Evolutionary conservation across 2,329 filamentous ascomycete species (phyloP).

Genomic region (Atkinsonella texensis): DNA sequence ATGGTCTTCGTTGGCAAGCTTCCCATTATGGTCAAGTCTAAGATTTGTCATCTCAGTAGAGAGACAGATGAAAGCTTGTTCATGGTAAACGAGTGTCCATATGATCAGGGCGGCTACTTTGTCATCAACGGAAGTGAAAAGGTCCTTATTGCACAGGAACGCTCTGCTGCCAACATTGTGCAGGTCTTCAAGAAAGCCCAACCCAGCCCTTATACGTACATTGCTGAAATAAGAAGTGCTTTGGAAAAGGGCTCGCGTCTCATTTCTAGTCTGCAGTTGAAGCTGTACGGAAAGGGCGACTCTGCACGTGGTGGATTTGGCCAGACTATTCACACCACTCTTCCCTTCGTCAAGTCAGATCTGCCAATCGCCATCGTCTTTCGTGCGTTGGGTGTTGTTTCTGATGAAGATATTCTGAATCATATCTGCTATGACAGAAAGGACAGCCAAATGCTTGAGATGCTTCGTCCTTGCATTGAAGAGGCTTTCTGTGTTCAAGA

Average conservation of each 20-base stretch:
- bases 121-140: conserved; percentile 99
- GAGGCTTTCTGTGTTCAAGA: conserved; percentile 96
- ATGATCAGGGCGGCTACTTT: conserved; percentile 97
- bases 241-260: conserved; percentile 92
- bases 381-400: conserved; percentile 87
- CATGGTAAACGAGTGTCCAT: conserved; percentile 89
- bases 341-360: conserved; percentile 90
- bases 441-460: conserved; percentile 94
- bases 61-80: conserved; percentile 80
- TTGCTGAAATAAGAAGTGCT: conserved; percentile 91
- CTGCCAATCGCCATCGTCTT: conserved; percentile 94
- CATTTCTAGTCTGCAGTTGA: conserved; percentile 85
- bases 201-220: conserved; percentile 84
- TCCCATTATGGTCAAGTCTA: conserved; percentile 96
- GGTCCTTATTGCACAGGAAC: conserved; percentile 93
- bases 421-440: conserved; percentile 94
- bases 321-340: conserved; percentile 76
- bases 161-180: conserved; percentile 95
- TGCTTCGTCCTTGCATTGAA: conserved; percentile 93
- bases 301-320: conserved; percentile 66
- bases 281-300: conserved; percentile 78
- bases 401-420: conserved; percentile 94
- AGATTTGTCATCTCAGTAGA: conserved; percentile 80
- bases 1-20: conserved; percentile 89
- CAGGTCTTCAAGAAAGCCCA: conserved; percentile 97